A percentile compares a stretch with the other conserved stretches of the same genome.
Conservation (phyloP, 192 early-diverging fungal genomes). For the Powellomyces hirtus region DNA sequence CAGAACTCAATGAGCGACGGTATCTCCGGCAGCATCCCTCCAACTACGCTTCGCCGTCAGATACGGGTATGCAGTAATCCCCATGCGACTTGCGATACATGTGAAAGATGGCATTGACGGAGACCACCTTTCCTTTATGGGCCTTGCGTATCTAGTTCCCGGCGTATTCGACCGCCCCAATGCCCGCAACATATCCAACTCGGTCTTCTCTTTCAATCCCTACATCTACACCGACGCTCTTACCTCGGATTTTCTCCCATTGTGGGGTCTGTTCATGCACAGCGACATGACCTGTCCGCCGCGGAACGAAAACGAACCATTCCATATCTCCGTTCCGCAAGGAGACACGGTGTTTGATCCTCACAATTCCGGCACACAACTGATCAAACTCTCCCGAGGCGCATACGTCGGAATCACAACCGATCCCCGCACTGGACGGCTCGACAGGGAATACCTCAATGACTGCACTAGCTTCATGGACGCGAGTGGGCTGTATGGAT, state of each 20-base stretch:
- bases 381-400: neutral
- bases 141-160: neutral
- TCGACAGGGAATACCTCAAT: slow-evolving; percentile 4
- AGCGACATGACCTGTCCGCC: slow-evolving; percentile 18
- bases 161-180: neutral
- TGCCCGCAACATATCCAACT: neutral
- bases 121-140: too few relatives aligned
- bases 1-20: neutral
- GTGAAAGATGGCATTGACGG: too few relatives aligned
- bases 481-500: slow-evolving; percentile 31
- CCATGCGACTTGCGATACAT: neutral
- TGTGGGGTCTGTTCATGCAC: slow-evolving; percentile 31
- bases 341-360: slow-evolving; percentile 35
- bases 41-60: neutral
- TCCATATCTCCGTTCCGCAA: slow-evolving; percentile 25
- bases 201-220: neutral
- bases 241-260: neutral
- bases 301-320: slow-evolving; percentile 22
- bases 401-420: neutral
- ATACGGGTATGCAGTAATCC: neutral
- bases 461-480: slow-evolving; percentile 31
- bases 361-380: neutral
- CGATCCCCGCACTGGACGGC: neutral
- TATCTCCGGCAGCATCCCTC: neutral
- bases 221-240: neutral